Base-by-base conservation (phyloP, 2,329 filamentous ascomycete species). In the Acrocalymma vagum region DNA sequence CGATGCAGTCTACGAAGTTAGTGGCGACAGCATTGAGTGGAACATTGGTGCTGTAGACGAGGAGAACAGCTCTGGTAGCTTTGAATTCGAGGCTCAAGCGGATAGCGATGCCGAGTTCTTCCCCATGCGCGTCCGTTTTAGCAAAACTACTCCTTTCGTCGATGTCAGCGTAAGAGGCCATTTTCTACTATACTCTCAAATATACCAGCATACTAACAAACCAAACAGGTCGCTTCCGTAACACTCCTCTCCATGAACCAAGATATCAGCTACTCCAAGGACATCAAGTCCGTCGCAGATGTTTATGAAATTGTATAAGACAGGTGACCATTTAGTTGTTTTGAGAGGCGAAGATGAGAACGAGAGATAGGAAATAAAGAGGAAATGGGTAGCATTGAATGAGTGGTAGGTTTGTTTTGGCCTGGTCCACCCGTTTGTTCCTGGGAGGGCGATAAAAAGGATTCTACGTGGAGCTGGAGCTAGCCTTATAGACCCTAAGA, bases 31-130 rank as follows among this genome's bases (percentile, higher is more conserved):
- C 67, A 73, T 99, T 42, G 93, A 97, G 68, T 99, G 94, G 94
- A 88, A 86, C 27, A 88, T 99, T 59, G 93, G 94, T 47, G 82
- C 84, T 4, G 85, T 97, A 26, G 88, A 92, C 61, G 86, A 90
- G 34, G 86, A 86, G 42, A 96, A 94, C 67, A 75, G 85, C 13
- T 91, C 79, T 26, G 94, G 94, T 13, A 87, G 88, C 30, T 97
- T 99, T 63, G 94, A 99, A 70, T 97, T 99, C 55, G 94, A 97
- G 72, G 90, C 91, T 1, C 85, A 89, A 68, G 89, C 89, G 9
- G 83, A 85, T 39, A 89, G 92, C 55, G 94, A 97, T 67, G 86
- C 90, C 41, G 92, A 96, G 60, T 97, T 97, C 77, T 99, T 99
- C 84, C 94, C 94, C 1, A 97, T 99, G 92, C 87, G 83, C 38